Evolutionary conservation across 2,329 filamentous ascomycete genomes (phyloP).

Genomic region (Hypocrella siamensis): DNA sequence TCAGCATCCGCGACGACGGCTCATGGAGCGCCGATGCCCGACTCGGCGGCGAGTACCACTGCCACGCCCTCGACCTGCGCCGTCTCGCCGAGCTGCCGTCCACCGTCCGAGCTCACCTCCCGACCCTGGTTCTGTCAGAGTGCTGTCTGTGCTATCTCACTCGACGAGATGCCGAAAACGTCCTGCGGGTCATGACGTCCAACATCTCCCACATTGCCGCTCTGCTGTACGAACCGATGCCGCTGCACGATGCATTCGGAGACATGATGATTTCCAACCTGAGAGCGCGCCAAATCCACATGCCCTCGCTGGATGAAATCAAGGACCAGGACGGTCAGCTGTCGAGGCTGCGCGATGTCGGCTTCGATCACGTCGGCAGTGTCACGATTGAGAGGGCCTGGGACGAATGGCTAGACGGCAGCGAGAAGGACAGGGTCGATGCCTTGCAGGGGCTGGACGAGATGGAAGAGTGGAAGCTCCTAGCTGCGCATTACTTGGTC

Average conservation of each 20-base stretch:
- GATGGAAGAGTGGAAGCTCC: constrained; percentile 79
- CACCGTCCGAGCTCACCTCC: constrained; percentile 37
- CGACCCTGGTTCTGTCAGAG: constrained; percentile 81
- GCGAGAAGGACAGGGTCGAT: constrained; percentile 69
- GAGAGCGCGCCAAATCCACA: constrained; percentile 60
- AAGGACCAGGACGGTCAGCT: constrained; percentile 53
- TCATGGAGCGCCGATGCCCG: constrained; percentile 27
- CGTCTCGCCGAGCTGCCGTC: constrained; percentile 21
- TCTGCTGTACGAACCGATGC: constrained; percentile 79
- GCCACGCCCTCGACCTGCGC: constrained; percentile 58
- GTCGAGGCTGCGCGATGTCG: constrained; percentile 46
- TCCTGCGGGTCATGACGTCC: constrained; percentile 49
- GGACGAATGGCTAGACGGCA: constrained; percentile 52
- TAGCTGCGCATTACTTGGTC: constrained; percentile 80
- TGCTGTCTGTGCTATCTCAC: constrained; percentile 89
- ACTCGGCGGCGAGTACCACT: constrained; percentile 29
- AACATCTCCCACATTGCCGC: constrained; percentile 36
- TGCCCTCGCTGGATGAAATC: constrained; percentile 70
- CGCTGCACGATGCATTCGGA: constrained; percentile 73
- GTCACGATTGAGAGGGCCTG: constrained; percentile 46
- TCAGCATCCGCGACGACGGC: constrained; percentile 12
- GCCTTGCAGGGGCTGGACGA: constrained; percentile 80
- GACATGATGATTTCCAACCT: constrained; percentile 87
- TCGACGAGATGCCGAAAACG: constrained; percentile 42
- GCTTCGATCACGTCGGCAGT: constrained; percentile 36